Percentiles rank a stretch among this genome's conserved stretches.
Conservation (phyloP, 805 yeast genomes). For the Cyberlindnera euphorbiiphila region DNA sequence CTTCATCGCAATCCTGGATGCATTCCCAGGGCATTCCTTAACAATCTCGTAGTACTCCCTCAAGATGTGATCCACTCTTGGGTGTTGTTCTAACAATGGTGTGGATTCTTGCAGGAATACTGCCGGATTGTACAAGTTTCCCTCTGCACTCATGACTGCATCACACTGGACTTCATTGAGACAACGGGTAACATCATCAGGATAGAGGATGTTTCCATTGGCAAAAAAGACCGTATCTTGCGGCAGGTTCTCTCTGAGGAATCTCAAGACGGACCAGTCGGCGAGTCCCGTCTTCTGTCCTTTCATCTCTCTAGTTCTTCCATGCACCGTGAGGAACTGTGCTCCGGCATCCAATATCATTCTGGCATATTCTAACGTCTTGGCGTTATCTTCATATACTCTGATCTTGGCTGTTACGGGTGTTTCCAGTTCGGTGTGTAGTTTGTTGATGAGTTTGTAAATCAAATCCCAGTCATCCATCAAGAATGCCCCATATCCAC, state of each 20-base stretch:
- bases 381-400: conserved; percentile 78
- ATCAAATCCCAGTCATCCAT: conserved; percentile 97
- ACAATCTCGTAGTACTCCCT: conserved; percentile 89
- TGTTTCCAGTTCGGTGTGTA: conserved; percentile 70
- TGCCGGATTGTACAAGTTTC: conserved; percentile 90
- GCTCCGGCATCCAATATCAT: conserved; percentile 93
- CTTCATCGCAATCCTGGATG: conserved; percentile 81
- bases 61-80: conserved; percentile 77
- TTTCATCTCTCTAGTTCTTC: conserved; percentile 94
- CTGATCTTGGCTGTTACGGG: conserved; percentile 97
- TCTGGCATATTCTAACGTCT: conserved; percentile 80
- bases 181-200: conserved; percentile 77
- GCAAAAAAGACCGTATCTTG: conserved; percentile 83
- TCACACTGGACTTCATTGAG: conserved; percentile 63
- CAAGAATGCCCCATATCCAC: conserved; percentile 90
- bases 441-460: conserved; percentile 59
- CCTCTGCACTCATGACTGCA: conserved; percentile 97
- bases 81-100: conserved; percentile 63
- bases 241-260: conserved; percentile 73
- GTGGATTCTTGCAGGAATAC: conserved; percentile 54
- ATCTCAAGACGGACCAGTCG: conserved; percentile 79
- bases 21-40: conserved; percentile 38
- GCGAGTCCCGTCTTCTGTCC: conserved; percentile 96
- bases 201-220: conserved; percentile 91
- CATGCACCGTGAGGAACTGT: conserved; percentile 91